Conservation (phyloP, 441 rosid species). For the Gossypium schwendimanii region DNA sequence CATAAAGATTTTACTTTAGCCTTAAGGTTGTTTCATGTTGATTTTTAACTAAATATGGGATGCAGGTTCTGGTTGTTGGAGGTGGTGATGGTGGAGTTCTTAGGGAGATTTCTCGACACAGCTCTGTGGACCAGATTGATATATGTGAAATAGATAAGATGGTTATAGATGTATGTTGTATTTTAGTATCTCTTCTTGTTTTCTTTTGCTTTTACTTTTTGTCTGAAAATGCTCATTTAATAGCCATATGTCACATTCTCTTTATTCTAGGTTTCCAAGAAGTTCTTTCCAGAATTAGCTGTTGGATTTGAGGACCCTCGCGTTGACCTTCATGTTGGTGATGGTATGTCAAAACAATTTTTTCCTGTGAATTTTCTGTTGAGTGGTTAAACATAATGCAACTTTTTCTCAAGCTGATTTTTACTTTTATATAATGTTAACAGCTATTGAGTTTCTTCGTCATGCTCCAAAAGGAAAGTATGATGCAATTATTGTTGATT, state of each 20-base stretch:
- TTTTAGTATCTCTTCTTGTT: background rate
- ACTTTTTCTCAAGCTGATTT: conserved; percentile 10
- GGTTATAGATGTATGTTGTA: conserved; percentile 75
- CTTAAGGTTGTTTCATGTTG: background rate
- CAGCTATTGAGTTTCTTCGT: conserved; percentile 82
- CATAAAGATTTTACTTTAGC: background rate
- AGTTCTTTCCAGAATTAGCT: conserved; percentile 70
- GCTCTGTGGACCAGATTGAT: conserved; percentile 77
- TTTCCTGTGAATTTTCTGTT: background rate
- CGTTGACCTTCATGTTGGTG: conserved; percentile 80
- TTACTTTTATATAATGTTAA: conserved; percentile 18
- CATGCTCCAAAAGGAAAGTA: conserved; percentile 63
- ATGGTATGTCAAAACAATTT: conserved; percentile 45
- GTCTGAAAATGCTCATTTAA: background rate
- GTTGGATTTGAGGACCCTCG: conserved; percentile 95
- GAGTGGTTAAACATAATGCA: conserved; percentile 3
- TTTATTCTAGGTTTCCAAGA: conserved; percentile 56
- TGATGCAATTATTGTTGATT: conserved; percentile 89
- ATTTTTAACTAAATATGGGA: background rate
- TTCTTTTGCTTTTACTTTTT: background rate
- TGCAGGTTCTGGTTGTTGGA: conserved; percentile 94
- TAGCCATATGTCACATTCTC: background rate
- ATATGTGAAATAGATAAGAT: conserved; percentile 94
- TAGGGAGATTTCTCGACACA: conserved; percentile 82
- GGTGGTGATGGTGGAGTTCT: conserved; percentile 99